These are phyloP conservation scores for Neurospora pannonica DNA, from an alignment of 495 filamentous ascomycete genomes.

Conservation along the genomic window DNA sequence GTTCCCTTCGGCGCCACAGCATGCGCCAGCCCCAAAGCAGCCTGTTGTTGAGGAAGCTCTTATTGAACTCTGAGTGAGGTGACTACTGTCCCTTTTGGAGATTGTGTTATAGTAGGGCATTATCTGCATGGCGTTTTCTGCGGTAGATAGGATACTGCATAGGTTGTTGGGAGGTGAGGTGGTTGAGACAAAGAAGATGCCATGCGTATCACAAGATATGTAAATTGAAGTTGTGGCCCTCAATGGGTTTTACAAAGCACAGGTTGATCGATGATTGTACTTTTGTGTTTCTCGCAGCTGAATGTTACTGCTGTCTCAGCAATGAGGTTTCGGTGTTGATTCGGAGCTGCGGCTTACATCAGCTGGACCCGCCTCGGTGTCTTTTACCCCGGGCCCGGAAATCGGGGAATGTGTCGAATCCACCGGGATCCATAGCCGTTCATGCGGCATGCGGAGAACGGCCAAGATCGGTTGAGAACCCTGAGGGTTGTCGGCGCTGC, in stretches of 20 bases:
- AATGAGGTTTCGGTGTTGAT: background rate
- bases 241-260: background rate
- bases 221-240: background rate
- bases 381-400: background rate
- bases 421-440: background rate
- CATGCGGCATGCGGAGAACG: background rate
- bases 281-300: background rate
- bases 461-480: background rate
- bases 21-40: slow-evolving; percentile 43
- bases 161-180: background rate
- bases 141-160: background rate
- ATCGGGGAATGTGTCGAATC: background rate
- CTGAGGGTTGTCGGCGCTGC: background rate
- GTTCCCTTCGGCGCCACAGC: slow-evolving; percentile 55
- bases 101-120: slow-evolving; percentile 37
- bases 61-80: slow-evolving; percentile 66
- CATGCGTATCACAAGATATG: background rate
- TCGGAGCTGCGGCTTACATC: background rate
- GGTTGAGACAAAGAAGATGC: background rate
- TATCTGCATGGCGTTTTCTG: slow-evolving; percentile 8
- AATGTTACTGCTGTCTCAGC: background rate
- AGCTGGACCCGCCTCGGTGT: background rate
- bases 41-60: slow-evolving; percentile 76
- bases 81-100: background rate
- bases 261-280: background rate